phyloP scores from a whole-genome alignment of 148 eudicot species.

The Diospyros lotus region DNA sequence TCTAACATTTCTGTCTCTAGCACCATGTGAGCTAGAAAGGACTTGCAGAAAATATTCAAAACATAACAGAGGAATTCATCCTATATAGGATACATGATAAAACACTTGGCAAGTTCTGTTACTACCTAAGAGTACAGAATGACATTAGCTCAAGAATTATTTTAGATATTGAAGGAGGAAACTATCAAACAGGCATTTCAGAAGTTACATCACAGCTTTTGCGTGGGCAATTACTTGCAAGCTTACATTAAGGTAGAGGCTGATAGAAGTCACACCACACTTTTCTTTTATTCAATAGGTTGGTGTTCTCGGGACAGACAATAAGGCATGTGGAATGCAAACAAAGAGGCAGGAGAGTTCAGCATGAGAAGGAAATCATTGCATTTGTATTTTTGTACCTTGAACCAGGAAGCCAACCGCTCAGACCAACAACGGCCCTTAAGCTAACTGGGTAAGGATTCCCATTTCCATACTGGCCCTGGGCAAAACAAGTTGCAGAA shows the following conservation, averaged over 20 bases:
- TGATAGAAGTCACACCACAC: not conserved
- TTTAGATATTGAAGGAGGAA: not conserved
- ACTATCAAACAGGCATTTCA: not conserved
- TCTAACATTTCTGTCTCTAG: not conserved
- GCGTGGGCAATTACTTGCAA: not conserved
- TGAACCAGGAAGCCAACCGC: conserved; percentile 97
- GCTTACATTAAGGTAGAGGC: not conserved
- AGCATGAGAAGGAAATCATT: not conserved
- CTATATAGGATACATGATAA: not conserved
- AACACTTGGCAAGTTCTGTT: not conserved
- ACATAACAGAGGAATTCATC: not conserved
- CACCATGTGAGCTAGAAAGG: not conserved
- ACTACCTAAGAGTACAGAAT: not conserved
- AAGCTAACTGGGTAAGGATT: conserved; percentile 65
- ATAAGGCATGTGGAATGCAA: not conserved
- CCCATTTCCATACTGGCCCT: conserved; percentile 74
- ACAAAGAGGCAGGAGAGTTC: not conserved
- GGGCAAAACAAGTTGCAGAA: conserved; percentile 88
- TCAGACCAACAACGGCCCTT: conserved; percentile 68
- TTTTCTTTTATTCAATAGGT: not conserved
- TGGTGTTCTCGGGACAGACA: not conserved
- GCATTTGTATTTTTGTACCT: conserved; percentile 59
- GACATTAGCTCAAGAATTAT: not conserved
- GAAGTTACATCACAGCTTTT: not conserved
- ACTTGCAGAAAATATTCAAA: not conserved